Evolutionary conservation across 2,329 filamentous ascomycete species (phyloP).

Genomic region (Epichloe gansuensis): DNA sequence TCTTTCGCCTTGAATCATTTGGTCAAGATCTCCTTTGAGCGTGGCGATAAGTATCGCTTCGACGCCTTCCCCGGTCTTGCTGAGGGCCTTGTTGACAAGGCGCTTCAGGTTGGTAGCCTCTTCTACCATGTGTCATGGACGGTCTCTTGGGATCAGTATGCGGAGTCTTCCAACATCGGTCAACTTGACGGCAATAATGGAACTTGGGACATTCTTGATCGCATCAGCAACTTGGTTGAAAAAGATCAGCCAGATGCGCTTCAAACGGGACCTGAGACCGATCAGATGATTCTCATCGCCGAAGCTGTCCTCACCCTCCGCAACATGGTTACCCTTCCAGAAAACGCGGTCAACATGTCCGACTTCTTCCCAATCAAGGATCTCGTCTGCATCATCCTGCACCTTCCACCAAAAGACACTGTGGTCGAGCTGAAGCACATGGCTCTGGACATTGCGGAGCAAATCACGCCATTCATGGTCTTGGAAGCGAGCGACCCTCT

Average conservation of each 20-base stretch:
- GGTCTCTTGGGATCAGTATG: slow-evolving; percentile 48
- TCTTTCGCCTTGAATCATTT: slow-evolving; percentile 88
- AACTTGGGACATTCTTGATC: slow-evolving; percentile 45
- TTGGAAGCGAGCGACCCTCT: slow-evolving; percentile 63
- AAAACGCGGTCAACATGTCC: slow-evolving; percentile 74
- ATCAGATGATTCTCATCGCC: slow-evolving; percentile 62
- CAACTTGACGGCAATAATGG: slow-evolving; percentile 34
- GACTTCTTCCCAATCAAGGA: slow-evolving; percentile 66
- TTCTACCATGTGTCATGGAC: slow-evolving; percentile 78
- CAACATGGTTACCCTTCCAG: slow-evolving; percentile 89
- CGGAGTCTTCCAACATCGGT: slow-evolving; percentile 41
- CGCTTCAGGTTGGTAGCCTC: slow-evolving; percentile 61
- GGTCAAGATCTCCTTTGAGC: slow-evolving; percentile 88
- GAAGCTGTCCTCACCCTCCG: slow-evolving; percentile 80
- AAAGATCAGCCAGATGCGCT: slow-evolving; percentile 54
- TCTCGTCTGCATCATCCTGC: slow-evolving; percentile 68
- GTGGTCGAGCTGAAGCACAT: slow-evolving; percentile 82
- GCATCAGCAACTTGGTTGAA: slow-evolving; percentile 50
- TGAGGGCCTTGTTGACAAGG: slow-evolving; percentile 77
- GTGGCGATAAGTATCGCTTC: slow-evolving; percentile 91
- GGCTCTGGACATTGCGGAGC: slow-evolving; percentile 81
- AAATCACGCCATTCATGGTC: slow-evolving; percentile 69
- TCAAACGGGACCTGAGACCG: slow-evolving; percentile 56
- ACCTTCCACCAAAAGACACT: slow-evolving; percentile 57
- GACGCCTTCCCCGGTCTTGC: slow-evolving; percentile 81